A percentile compares a stretch with the other conserved stretches of the same genome.
These are phyloP conservation scores for Spizellomyces sp. DNA, from an alignment of 192 early-diverging fungal genomes.

Conservation along the genomic window DNA sequence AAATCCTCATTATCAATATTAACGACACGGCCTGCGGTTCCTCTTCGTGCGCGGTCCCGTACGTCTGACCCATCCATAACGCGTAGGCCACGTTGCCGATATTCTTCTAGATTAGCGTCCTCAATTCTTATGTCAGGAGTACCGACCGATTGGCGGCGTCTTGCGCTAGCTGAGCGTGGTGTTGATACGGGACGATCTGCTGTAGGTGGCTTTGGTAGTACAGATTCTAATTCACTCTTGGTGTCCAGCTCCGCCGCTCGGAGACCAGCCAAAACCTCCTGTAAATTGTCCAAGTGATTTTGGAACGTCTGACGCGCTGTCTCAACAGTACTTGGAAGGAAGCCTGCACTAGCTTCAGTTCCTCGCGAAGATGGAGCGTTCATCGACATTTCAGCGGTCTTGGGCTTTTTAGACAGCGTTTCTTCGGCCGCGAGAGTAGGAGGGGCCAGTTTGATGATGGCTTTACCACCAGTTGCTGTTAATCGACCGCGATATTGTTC, in stretches of 20 bases:
- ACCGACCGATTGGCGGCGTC: background rate
- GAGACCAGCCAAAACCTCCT: conserved; percentile 55
- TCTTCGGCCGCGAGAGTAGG: conserved; percentile 35
- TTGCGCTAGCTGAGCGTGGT: conserved; percentile 6
- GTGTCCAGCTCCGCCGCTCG: conserved; percentile 54
- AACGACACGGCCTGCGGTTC: background rate
- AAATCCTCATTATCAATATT: conserved; percentile 6
- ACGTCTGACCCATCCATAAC: conserved; percentile 53
- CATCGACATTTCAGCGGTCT: conserved; percentile 45
- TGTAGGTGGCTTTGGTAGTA: conserved; percentile 13
- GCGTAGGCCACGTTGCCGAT: conserved; percentile 21
- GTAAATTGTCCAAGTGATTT: conserved; percentile 53
- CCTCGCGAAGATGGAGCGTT: conserved; percentile 9
- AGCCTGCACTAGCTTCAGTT: conserved; percentile 8
- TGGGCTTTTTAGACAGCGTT: conserved; percentile 6
- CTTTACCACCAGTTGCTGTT: conserved; percentile 55
- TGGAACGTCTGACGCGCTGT: conserved; percentile 38
- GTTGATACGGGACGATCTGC: conserved; percentile 2
- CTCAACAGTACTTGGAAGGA: conserved; percentile 34
- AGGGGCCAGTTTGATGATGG: conserved; percentile 60
- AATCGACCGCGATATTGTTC: conserved; percentile 53
- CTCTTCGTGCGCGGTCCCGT: conserved; percentile 9
- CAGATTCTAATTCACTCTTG: conserved; percentile 4
- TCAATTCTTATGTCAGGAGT: background rate
- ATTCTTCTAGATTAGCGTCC: conserved; percentile 15